A percentile compares a stretch with the other conserved stretches of the same genome.
These are phyloP conservation scores for Erythrophleum ivorense DNA, from an alignment of 331 rosid genomes.

Conservation along the genomic window DNA sequence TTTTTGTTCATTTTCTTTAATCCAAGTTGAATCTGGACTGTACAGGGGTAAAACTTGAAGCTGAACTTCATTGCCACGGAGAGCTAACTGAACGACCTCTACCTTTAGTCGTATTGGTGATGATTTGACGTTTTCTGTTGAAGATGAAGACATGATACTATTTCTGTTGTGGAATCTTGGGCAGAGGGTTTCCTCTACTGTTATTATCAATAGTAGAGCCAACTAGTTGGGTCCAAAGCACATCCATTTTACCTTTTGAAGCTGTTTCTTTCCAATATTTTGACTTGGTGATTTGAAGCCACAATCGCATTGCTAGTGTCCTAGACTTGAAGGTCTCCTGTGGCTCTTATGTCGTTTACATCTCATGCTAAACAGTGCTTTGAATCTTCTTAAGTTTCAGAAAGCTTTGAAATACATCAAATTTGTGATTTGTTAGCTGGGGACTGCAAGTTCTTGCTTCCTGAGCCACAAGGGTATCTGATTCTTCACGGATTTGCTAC, in stretches of 20 bases:
- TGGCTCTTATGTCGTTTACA: conserved; percentile 36
- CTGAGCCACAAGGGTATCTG: conserved; percentile 47
- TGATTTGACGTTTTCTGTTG: conserved; percentile 49
- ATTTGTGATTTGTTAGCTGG: conserved; percentile 5
- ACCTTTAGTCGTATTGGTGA: conserved; percentile 35
- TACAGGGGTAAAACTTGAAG: conserved; percentile 40
- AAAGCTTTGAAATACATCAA: conserved; percentile 27
- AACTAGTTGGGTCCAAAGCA: conserved; percentile 45
- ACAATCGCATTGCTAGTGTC: conserved; percentile 19
- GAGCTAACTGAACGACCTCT: conserved; percentile 31
- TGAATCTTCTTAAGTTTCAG: conserved; percentile 37
- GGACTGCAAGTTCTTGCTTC: conserved; percentile 51
- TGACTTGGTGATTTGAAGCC: conserved; percentile 55
- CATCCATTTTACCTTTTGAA: conserved; percentile 25
- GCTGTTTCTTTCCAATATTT: conserved; percentile 39
- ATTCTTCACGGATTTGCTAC: conserved; percentile 38
- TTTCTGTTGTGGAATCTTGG: conserved; percentile 51
- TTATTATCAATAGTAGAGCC: conserved; percentile 13
- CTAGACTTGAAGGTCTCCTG: conserved; percentile 23
- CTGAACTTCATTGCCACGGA: conserved; percentile 19
- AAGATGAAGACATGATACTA: conserved; percentile 30
- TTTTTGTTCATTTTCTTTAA: background rate
- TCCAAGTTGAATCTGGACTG: conserved; percentile 28
- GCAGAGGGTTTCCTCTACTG: background rate
- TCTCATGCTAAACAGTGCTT: conserved; percentile 38